Conservation (phyloP, 2,329 filamentous ascomycete species). For the Beauveria bassiana region DNA sequence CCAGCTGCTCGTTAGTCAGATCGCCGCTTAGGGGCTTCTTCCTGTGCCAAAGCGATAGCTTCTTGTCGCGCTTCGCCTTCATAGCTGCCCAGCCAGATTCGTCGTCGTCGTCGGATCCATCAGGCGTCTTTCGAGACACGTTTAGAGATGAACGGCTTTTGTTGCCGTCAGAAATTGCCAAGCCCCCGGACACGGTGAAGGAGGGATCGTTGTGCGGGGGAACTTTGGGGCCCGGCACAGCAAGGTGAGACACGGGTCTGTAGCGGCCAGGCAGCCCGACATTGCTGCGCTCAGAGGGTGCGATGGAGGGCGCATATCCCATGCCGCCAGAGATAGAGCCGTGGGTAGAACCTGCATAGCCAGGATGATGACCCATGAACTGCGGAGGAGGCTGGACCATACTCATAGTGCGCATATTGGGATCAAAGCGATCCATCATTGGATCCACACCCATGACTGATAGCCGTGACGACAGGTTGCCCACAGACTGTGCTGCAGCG, state of each 20-base stretch:
- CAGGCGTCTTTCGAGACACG: constrained; percentile 30
- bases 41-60: constrained; percentile 55
- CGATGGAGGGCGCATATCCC: constrained; percentile 82
- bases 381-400: constrained; percentile 68
- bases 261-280: constrained; percentile 85
- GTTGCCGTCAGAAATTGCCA: constrained; percentile 23
- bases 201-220: constrained; percentile 23
- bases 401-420: constrained; percentile 64
- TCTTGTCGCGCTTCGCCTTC: constrained; percentile 62
- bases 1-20: constrained; percentile 40
- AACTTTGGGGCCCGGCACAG: constrained; percentile 28
- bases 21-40: constrained; percentile 49
- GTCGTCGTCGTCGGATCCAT: constrained; percentile 49
- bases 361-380: constrained; percentile 41
- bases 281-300: constrained; percentile 92
- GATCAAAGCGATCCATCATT: constrained; percentile 36
- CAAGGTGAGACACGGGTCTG: constrained; percentile 68
- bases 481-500: constrained; percentile 33
- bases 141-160: constrained; percentile 30
- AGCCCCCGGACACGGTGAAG: constrained; percentile 27
- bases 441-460: constrained; percentile 39
- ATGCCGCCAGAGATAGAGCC: constrained; percentile 27
- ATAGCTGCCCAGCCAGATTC: constrained; percentile 64
- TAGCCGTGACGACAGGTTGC: constrained; percentile 35
- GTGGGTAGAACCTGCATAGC: constrained; percentile 23